Base-by-base conservation (phyloP, 495 filamentous ascomycete genomes). In the Bacidia rubella region DNA sequence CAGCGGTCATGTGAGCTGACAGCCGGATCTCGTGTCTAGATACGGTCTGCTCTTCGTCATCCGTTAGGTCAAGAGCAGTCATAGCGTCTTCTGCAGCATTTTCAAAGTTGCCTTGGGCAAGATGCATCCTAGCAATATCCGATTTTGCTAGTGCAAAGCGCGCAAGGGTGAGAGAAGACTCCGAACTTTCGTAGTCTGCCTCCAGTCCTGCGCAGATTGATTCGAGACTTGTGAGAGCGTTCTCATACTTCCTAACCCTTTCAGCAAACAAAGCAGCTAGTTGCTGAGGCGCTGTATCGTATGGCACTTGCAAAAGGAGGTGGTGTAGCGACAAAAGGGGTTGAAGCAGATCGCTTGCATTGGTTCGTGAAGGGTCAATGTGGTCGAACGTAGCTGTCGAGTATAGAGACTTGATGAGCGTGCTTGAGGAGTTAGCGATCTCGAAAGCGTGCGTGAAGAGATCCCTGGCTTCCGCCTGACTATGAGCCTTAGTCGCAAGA, bases 401-500 rank as follows among this genome's bases (percentile, higher is more conserved):
- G 58, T 88, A 96, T 63, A 85, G 83, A 39, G 80, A 76, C 66
- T 87, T 86, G 4, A 82, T 73, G 19, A 89, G 63, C 9, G 76
- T 65, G 3, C 81, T 80, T 3, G 85, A 82, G 2, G 85, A 82
- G 43, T 83, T 81, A 0, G 87, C 78, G 49, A 99, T 94, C 56
- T 94, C 92, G 68, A 93, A 90, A 3, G 90, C 89, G 67, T 99
- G 92, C n/a, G 86, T 86, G 62, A 95, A 96, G 11, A 96, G 74
- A 26, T 78, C 76, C 12, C 83, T 74, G 1, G 92, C 88, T 64
- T 97, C 87, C 54, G 75, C 76, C 0, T 63, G 23, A 51, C 93
- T 81, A 1, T 84, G 86, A n/a, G 77, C 71, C 20, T 86, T 70
- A 41, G 85, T 71, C 11, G 90, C 88, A 11, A 96, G 71, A 7